phyloP scores from a whole-genome alignment of 495 filamentous ascomycete species.

The Pseudotulostoma volvatum region DNA sequence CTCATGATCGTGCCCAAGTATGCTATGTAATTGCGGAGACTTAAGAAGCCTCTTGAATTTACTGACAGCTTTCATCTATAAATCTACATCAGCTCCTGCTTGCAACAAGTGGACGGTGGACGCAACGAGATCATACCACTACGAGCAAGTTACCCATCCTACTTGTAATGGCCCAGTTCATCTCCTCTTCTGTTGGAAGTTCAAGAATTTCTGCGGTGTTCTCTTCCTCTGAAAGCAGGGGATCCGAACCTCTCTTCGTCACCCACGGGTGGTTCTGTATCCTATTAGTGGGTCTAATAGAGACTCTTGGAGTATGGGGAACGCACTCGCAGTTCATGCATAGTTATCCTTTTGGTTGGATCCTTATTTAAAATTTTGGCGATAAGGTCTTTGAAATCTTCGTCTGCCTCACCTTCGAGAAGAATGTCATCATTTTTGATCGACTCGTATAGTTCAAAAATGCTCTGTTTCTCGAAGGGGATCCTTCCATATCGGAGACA shows the following conservation, averaged over 20 bases:
- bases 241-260: slow-evolving; percentile 64
- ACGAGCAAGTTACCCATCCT: slow-evolving; percentile 71
- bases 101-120: no score
- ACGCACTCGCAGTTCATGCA: slow-evolving; percentile 65
- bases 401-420: slow-evolving; percentile 30
- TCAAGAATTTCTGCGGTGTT: slow-evolving; percentile 71
- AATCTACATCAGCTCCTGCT: no score
- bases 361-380: slow-evolving; percentile 56
- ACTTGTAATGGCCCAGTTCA: slow-evolving; percentile 76
- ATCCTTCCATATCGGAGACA: slow-evolving; percentile 78
- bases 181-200: slow-evolving; percentile 71
- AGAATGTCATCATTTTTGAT: slow-evolving; percentile 51
- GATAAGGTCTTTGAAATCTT: slow-evolving; percentile 53
- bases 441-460: slow-evolving; percentile 77
- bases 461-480: slow-evolving; percentile 61
- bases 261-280: slow-evolving; percentile 85
- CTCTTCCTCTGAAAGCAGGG: slow-evolving; percentile 63
- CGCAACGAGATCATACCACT: slow-evolving; percentile 54
- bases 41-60: slow-evolving; percentile 59
- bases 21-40: slow-evolving; percentile 37
- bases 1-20: slow-evolving; percentile 36
- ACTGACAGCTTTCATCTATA: slow-evolving; percentile 77
- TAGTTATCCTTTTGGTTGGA: slow-evolving; percentile 59
- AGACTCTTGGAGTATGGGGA: slow-evolving; percentile 1
- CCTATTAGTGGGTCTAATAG: slow-evolving; percentile 4